Percentiles rank a stretch among this genome's conserved stretches.
Conservation (phyloP, 306 rosid genomes). For the Cucurbita pepo region DNA sequence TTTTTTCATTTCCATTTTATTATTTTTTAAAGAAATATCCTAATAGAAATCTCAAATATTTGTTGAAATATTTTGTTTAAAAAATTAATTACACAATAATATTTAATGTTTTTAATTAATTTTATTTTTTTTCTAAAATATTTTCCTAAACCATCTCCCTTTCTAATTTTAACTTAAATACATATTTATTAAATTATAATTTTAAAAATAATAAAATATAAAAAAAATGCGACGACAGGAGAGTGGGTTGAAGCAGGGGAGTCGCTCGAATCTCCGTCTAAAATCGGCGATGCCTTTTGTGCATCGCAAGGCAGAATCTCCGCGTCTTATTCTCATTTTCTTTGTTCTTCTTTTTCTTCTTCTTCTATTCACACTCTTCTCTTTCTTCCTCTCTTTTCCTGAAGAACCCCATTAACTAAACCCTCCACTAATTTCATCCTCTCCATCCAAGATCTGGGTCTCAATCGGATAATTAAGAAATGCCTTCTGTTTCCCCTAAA, state of each 20-base stretch:
- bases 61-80: too few species aligned
- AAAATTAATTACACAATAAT: too few species aligned
- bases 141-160: too few species aligned
- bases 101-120: too few species aligned
- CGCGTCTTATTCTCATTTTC: constrained; percentile 8
- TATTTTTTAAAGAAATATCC: too few species aligned
- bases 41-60: too few species aligned
- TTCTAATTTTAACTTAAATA: too few species aligned
- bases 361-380: neutral
- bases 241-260: constrained; percentile 16
- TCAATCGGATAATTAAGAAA: constrained; percentile 7
- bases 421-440: too few species aligned
- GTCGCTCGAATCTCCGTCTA: constrained; percentile 8
- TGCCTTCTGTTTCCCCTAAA: constrained; percentile 65
- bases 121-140: too few species aligned
- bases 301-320: constrained; percentile 31
- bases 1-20: too few species aligned
- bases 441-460: neutral
- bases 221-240: constrained; percentile 60
- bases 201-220: neutral
- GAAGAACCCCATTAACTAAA: neutral
- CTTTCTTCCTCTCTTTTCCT: neutral
- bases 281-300: constrained; percentile 14
- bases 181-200: too few species aligned
- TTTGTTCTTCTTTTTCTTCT: neutral